Evolutionary conservation across 805 yeast species (phyloP).

Genomic region (Saccharomycopsis oosterbeekiorum): DNA sequence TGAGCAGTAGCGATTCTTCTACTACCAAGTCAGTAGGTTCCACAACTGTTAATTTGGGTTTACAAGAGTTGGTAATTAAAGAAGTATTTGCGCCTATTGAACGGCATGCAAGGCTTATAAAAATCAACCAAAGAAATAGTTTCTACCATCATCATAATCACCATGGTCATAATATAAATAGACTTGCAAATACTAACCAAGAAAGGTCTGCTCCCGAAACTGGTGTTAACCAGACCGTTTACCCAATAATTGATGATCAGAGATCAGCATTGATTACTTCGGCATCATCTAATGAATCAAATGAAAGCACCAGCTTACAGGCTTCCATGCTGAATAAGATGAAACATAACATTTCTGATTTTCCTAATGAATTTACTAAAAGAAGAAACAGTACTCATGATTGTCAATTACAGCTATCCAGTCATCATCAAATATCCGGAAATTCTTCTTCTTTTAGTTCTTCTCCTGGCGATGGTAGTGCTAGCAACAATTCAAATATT

Average conservation of each 20-base stretch:
- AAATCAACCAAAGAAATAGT: constrained; percentile 14
- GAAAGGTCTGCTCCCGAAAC: neutral
- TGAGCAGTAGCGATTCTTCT: neutral
- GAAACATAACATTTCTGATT: neutral
- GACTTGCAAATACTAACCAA: neutral
- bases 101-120: constrained; percentile 25
- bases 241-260: neutral
- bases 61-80: constrained; percentile 59
- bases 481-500: neutral
- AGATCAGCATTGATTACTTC: neutral
- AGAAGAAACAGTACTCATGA: neutral
- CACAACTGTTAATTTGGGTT: constrained; percentile 59
- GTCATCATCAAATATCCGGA: neutral
- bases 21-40: constrained; percentile 32
- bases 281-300: neutral
- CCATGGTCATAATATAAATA: constrained; percentile 10
- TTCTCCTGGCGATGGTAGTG: neutral
- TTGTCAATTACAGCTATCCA: neutral
- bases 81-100: constrained; percentile 59
- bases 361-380: neutral
- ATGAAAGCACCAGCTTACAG: neutral
- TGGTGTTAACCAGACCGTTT: neutral
- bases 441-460: neutral
- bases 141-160: constrained; percentile 9
- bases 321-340: neutral